Evolutionary conservation across 768 basidiomycete genomes (phyloP).

Genomic region (Galerina marginata): DNA sequence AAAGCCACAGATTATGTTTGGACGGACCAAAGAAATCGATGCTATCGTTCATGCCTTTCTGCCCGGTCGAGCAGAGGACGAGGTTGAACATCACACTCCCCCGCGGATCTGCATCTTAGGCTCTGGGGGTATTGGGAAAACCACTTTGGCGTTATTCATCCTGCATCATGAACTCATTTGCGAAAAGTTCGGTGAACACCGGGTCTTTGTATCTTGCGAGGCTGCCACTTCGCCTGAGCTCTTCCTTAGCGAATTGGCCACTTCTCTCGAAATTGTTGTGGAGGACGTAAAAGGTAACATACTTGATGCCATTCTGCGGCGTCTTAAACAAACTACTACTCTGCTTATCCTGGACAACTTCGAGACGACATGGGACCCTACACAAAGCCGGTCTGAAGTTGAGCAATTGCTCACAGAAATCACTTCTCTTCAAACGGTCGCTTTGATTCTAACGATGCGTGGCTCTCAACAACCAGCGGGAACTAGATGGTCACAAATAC

Average conservation of each 20-base stretch:
- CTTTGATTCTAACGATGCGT: constrained; percentile 35
- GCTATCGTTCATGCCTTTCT: constrained; percentile 23
- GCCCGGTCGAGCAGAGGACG: neutral
- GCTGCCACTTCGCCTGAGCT: constrained; percentile 27
- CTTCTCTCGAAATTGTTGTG: constrained; percentile 18
- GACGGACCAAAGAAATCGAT: constrained; percentile 30
- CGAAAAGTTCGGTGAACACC: constrained; percentile 19
- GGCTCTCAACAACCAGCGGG: constrained; percentile 34
- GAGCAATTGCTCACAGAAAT: constrained; percentile 31
- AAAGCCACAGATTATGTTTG: constrained; percentile 32
- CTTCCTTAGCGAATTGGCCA: constrained; percentile 28
- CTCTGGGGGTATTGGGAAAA: constrained; percentile 39
- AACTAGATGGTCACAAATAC: constrained; percentile 27
- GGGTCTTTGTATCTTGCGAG: constrained; percentile 38
- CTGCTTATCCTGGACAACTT: constrained; percentile 39
- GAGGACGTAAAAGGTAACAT: constrained; percentile 18
- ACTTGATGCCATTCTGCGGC: constrained; percentile 20
- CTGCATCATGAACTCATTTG: constrained; percentile 27
- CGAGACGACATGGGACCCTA: constrained; percentile 38
- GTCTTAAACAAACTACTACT: constrained; percentile 15
- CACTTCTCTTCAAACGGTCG: constrained; percentile 21
- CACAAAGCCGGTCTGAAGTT: constrained; percentile 25
- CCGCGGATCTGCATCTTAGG: constrained; percentile 34
- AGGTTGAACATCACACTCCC: neutral
- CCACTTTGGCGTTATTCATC: constrained; percentile 33